A percentile compares a stretch with the other conserved stretches of the same genome.
phyloP scores from a whole-genome alignment of 805 yeast species.

The Lipomyces yamanashiensis region DNA sequence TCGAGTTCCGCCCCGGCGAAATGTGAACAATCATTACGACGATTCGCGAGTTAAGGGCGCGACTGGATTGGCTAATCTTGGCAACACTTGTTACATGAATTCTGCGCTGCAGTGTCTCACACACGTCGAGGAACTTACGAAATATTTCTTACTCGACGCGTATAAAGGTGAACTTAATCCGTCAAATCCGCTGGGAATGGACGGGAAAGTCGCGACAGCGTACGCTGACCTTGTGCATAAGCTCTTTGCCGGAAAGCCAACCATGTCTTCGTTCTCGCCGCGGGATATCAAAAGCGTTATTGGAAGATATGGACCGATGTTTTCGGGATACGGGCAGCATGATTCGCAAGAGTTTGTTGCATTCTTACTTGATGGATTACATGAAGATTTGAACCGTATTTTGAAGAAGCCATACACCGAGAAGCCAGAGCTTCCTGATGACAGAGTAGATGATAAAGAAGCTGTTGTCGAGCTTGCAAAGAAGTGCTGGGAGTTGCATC shows the following conservation, averaged over 20 bases:
- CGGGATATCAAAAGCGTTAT: slow-evolving; percentile 75
- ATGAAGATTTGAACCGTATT: slow-evolving; percentile 88
- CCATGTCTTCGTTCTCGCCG: slow-evolving; percentile 55
- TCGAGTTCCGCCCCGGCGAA: slow-evolving; percentile 8
- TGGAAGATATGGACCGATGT: slow-evolving; percentile 78
- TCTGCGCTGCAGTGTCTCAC: slow-evolving; percentile 88
- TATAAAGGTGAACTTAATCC: slow-evolving; percentile 70
- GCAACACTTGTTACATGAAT: slow-evolving; percentile 94
- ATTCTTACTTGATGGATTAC: slow-evolving; percentile 83
- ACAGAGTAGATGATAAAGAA: slow-evolving; percentile 56
- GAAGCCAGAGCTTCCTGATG: slow-evolving; percentile 76
- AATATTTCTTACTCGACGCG: slow-evolving; percentile 69
- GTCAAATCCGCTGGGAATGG: slow-evolving; percentile 82
- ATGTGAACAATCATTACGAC: slow-evolving; percentile 3
- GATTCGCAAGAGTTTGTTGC: slow-evolving; percentile 94
- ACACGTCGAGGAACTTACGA: slow-evolving; percentile 81
- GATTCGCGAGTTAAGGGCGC: slow-evolving; percentile 50
- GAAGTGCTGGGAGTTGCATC: slow-evolving; percentile 80
- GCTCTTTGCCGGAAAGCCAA: slow-evolving; percentile 49
- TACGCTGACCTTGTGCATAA: slow-evolving; percentile 72
- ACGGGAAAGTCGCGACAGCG: slow-evolving; percentile 77
- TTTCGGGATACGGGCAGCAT: slow-evolving; percentile 83
- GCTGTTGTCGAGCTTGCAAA: slow-evolving; percentile 65
- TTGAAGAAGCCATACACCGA: slow-evolving; percentile 82
- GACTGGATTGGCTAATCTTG: slow-evolving; percentile 71